These are phyloP conservation scores for Xanthoparmelia taractica DNA, from an alignment of 495 filamentous ascomycete genomes.

Conservation along the genomic window DNA sequence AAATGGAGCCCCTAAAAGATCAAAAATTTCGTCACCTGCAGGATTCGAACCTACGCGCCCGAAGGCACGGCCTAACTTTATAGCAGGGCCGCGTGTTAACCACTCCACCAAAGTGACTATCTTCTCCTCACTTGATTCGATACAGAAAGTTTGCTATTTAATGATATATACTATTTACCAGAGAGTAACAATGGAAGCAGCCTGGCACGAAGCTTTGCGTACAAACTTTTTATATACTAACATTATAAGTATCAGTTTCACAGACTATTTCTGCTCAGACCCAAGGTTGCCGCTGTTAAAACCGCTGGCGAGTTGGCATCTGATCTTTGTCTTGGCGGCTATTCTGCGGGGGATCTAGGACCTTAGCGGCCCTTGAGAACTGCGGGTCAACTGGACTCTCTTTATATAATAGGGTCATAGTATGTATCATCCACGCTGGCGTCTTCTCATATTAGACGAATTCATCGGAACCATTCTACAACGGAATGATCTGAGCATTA, in stretches of 20 bases:
- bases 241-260: too few species aligned
- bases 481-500: background rate
- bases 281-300: too few species aligned
- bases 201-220: too few species aligned
- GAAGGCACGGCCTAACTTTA: conserved; percentile 15
- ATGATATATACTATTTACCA: too few species aligned
- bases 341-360: background rate
- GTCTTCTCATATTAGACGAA: background rate
- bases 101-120: conserved; percentile 22
- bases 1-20: too few species aligned
- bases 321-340: background rate
- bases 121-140: background rate
- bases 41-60: conserved; percentile 25
- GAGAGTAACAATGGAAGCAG: too few species aligned
- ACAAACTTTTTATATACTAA: too few species aligned
- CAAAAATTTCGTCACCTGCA: conserved; percentile 26
- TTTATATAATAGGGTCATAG: too few species aligned
- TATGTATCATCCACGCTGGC: background rate
- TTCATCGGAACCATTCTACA: background rate
- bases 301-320: too few species aligned
- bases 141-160: background rate
- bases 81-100: conserved; percentile 25
- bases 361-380: background rate
- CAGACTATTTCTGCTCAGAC: too few species aligned
- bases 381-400: too few species aligned